phyloP scores from a whole-genome alignment of 2,329 filamentous ascomycete genomes.

The Chaetomium olivaceum region DNA sequence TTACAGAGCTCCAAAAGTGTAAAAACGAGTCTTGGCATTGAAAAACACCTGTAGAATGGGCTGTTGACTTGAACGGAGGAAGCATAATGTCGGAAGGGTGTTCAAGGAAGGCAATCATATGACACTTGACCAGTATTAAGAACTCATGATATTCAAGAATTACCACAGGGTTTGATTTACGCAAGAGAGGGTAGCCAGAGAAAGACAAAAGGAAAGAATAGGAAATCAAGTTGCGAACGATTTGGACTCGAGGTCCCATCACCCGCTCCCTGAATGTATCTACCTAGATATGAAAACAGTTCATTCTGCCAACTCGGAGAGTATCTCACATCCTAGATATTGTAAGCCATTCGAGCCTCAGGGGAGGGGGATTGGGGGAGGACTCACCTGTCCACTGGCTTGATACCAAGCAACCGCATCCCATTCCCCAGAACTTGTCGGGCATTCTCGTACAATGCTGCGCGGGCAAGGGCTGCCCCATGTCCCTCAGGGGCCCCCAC shows the following conservation, averaged over 20 bases:
- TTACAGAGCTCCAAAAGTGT: not conserved
- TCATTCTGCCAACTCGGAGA: not conserved
- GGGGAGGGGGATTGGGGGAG: too few species aligned
- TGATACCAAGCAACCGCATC: constrained; percentile 64
- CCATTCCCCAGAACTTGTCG: constrained; percentile 66
- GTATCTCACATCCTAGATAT: not conserved
- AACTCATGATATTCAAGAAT: not conserved
- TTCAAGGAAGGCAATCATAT: not conserved
- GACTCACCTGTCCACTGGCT: constrained; percentile 56
- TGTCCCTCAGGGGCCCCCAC: constrained; percentile 52
- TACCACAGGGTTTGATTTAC: not conserved
- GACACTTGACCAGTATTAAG: not conserved
- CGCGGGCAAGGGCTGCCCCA: constrained; percentile 58
- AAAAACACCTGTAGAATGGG: not conserved
- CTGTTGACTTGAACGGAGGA: too few species aligned
- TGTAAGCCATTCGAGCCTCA: not conserved
- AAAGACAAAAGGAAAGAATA: not conserved
- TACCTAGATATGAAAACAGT: not conserved
- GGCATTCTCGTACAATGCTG: constrained; percentile 62
- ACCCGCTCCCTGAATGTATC: too few species aligned
- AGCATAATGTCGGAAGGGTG: not conserved
- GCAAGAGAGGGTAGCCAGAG: not conserved
- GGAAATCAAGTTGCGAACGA: not conserved
- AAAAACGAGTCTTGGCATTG: not conserved
- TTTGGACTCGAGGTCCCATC: not conserved